These are phyloP conservation scores for Mortierella sp. DNA, from an alignment of 371 early-diverging fungal species.

Conservation along the genomic window DNA sequence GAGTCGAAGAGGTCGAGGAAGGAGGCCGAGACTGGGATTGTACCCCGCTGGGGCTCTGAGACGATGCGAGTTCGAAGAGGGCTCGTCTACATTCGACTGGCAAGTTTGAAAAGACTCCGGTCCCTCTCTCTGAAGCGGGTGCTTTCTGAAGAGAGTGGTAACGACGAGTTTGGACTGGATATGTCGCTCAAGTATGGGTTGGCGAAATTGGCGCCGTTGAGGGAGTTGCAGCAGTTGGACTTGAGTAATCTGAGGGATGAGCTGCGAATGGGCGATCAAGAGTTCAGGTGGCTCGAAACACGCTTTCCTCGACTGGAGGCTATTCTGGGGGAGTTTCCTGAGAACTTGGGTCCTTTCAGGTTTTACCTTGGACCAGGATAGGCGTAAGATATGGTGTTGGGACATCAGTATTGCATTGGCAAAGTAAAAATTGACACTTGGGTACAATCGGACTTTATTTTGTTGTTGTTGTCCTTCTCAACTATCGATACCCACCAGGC, in stretches of 20 bases:
- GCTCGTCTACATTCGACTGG: neutral
- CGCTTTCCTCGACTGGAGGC: neutral
- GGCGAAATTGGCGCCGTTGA: slow-evolving; percentile 1
- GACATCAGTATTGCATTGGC: too few relatives aligned
- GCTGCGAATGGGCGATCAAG: neutral
- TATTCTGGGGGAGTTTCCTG: neutral
- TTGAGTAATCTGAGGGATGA: neutral
- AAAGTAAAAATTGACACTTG: too few relatives aligned
- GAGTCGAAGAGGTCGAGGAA: too few relatives aligned
- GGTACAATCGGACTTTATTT: too few relatives aligned
- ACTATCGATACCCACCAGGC: too few relatives aligned
- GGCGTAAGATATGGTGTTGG: too few relatives aligned
- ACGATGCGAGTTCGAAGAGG: neutral
- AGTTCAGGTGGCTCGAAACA: neutral
- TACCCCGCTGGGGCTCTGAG: neutral
- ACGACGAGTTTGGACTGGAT: neutral
- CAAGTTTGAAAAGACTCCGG: neutral
- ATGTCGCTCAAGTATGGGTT: neutral
- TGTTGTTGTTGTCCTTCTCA: too few relatives aligned
- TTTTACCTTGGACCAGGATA: too few relatives aligned
- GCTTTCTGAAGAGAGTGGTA: neutral
- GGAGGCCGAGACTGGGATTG: too few relatives aligned
- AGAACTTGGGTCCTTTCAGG: too few relatives aligned
- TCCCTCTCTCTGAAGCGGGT: neutral
- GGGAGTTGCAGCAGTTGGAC: neutral